Evolutionary conservation across 78 protist species (phyloP).

Genomic region (Dictyostelium capitatum): DNA sequence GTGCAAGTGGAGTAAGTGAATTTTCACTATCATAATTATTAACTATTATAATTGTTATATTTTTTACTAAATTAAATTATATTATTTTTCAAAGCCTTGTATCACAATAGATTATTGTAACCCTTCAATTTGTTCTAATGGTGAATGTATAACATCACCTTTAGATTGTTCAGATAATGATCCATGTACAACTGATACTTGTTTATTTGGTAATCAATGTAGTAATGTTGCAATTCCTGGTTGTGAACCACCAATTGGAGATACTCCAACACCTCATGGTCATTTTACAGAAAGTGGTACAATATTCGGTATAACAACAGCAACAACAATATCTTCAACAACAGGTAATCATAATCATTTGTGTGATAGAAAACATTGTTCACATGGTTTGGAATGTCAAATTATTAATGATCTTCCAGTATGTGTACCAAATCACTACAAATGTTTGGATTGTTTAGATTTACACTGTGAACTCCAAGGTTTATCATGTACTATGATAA

Average conservation of each 20-base stretch:
- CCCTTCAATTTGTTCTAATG: neutral
- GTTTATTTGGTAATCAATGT: neutral
- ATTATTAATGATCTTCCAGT: neutral
- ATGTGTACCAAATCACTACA: neutral
- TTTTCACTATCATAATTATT: too few relatives aligned
- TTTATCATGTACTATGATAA: neutral
- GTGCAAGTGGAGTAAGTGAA: too few relatives aligned
- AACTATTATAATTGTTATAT: too few relatives aligned
- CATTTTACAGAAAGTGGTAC: neutral
- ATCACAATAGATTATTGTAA: conserved; percentile 1
- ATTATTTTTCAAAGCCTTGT: too few relatives aligned
- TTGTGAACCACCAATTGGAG: too few relatives aligned
- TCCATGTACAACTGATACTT: neutral
- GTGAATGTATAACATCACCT: neutral
- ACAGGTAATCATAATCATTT: neutral
- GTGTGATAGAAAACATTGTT: neutral
- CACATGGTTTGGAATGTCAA: neutral
- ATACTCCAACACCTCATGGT: too few relatives aligned
- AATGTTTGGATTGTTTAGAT: conserved; percentile 14
- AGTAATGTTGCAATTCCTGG: neutral
- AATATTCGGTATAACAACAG: too few relatives aligned
- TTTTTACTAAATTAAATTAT: too few relatives aligned
- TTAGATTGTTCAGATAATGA: neutral
- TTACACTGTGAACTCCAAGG: neutral
- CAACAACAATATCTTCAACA: too few relatives aligned